Conservation (phyloP, 192 early-diverging fungal species). For the Podochytrium sp. region DNA sequence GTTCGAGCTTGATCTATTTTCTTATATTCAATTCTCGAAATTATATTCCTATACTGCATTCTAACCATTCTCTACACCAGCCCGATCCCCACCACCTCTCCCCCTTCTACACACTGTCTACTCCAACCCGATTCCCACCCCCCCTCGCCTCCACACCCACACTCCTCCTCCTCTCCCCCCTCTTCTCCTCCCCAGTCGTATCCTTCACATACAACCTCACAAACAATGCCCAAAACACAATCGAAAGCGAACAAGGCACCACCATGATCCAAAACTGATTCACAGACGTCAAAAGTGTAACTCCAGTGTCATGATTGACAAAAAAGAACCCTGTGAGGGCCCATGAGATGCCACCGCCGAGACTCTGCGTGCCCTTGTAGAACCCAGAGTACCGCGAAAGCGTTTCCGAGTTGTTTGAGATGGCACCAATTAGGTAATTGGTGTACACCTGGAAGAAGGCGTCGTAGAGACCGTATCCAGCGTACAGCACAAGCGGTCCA, state of each 20-base stretch:
- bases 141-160: no score
- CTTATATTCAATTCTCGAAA: no score
- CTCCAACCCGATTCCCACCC: no score
- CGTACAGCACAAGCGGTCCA: slow-evolving; percentile 66
- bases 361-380: slow-evolving; percentile 86
- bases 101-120: no score
- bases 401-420: slow-evolving; percentile 69
- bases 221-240: background rate
- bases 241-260: background rate
- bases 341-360: slow-evolving; percentile 70
- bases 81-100: no score
- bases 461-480: slow-evolving; percentile 73
- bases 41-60: no score
- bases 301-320: no score
- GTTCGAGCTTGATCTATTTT: no score
- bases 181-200: background rate
- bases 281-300: background rate
- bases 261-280: background rate
- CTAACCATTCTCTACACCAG: no score
- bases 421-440: slow-evolving; percentile 81
- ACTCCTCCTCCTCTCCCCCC: no score
- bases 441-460: slow-evolving; percentile 75
- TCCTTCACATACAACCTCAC: background rate
- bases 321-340: background rate
- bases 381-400: slow-evolving; percentile 60